phyloP scores from a whole-genome alignment of 495 filamentous ascomycete species.

The Darksidea phi region DNA sequence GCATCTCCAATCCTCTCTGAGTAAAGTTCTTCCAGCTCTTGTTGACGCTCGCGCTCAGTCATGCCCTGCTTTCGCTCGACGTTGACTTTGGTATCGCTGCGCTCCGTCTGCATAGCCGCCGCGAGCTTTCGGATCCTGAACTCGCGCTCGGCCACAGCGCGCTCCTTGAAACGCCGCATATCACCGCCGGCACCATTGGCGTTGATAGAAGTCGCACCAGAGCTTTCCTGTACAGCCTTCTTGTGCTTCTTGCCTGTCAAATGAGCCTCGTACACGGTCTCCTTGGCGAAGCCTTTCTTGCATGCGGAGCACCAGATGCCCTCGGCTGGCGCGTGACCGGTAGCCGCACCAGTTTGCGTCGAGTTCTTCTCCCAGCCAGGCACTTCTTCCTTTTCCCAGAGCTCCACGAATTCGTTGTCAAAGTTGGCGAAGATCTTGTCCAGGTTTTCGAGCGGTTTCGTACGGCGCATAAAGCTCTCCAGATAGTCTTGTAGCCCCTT shows the following conservation, averaged over 20 bases:
- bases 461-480: conserved; percentile 79
- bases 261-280: conserved; percentile 89
- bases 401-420: conserved; percentile 77
- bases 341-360: conserved; percentile 44
- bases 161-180: conserved; percentile 72
- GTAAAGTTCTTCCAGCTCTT: conserved; percentile 85
- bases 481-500: conserved; percentile 76
- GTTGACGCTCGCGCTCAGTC: conserved; percentile 90
- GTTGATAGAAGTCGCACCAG: conserved; percentile 28
- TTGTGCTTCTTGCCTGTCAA: conserved; percentile 89
- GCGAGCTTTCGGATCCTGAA: conserved; percentile 75
- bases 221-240: conserved; percentile 62
- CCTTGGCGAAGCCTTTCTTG: conserved; percentile 91
- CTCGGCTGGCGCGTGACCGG: conserved; percentile 59
- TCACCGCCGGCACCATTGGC: conserved; percentile 31
- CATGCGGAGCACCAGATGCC: conserved; percentile 86
- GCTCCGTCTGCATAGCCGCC: conserved; percentile 71
- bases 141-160: conserved; percentile 85
- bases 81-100: conserved; percentile 83
- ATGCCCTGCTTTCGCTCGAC: conserved; percentile 93
- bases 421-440: conserved; percentile 72
- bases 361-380: conserved; percentile 73
- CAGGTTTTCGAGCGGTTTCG: conserved; percentile 76
- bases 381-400: conserved; percentile 76
- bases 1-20: conserved; percentile 55